Conservation (phyloP, 2,329 filamentous ascomycete species). For the Bipolaris zeicola region DNA sequence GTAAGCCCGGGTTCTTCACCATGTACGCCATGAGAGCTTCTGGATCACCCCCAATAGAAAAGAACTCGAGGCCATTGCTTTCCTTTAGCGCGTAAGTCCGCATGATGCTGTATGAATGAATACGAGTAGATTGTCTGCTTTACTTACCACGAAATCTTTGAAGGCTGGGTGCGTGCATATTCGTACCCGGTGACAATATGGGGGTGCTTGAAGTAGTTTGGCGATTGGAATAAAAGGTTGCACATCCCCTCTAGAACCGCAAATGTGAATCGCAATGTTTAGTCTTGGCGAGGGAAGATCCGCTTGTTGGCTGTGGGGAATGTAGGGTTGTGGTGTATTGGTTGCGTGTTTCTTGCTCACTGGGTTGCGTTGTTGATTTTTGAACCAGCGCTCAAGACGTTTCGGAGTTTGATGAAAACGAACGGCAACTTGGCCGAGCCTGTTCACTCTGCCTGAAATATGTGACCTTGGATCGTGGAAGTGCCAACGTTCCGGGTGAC, state of each 20-base stretch:
- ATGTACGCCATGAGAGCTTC: conserved; percentile 58
- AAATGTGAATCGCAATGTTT: conserved; percentile 63
- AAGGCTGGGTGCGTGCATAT: conserved; percentile 38
- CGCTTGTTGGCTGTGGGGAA: not conserved
- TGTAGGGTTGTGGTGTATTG: not conserved
- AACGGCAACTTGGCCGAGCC: conserved; percentile 24
- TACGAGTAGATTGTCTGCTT: not conserved
- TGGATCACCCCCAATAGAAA: conserved; percentile 43
- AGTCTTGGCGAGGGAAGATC: conserved; percentile 30
- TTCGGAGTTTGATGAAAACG: conserved; percentile 26
- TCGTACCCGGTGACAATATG: conserved; percentile 35
- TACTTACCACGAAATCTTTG: conserved; percentile 24
- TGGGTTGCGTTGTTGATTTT: conserved; percentile 13
- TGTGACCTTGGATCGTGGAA: not conserved
- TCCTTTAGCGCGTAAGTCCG: conserved; percentile 11
- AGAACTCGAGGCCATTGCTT: conserved; percentile 46
- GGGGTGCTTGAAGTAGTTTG: conserved; percentile 49
- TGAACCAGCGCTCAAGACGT: conserved; percentile 25
- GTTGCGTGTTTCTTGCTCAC: not conserved
- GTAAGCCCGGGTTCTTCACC: conserved; percentile 55
- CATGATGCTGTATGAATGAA: too few relatives aligned
- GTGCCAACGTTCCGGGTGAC: not conserved
- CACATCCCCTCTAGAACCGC: conserved; percentile 60
- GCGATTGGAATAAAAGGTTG: conserved; percentile 66
- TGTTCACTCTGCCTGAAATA: conserved; percentile 15